Evolutionary conservation across 2,329 filamentous ascomycete genomes (phyloP), one percentile per base, ranked within the genome.

Genomic region (Xylaria sp.): DNA sequence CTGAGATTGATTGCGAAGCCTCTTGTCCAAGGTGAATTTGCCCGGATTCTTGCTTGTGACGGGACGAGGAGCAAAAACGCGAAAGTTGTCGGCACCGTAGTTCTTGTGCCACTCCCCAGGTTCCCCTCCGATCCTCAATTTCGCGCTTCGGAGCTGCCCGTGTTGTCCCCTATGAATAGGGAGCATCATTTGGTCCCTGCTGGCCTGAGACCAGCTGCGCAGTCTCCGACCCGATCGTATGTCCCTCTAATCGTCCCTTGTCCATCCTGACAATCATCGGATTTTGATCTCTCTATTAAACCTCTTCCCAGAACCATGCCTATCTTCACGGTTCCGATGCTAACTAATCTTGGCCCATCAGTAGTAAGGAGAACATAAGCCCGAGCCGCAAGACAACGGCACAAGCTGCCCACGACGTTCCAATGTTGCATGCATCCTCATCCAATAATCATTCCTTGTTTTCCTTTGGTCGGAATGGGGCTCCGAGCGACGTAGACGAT

Each of bases 381-480:
- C 76, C 74, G 50, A 64, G 69, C 45, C 71, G 72, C 61, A 72
- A 73, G 63, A 66, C 68, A 34, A 64, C 73, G 65, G 73, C 75
- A 68, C 77, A 80, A 70, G 75, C 78, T 70, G 70, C 76, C 75
- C 76, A 84, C 80, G 82, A 78, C 76, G 59, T 59, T 24, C 84
- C 86, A 79, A 90, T 90, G 85, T 85, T 90, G 75, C 87, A 86
- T 81, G 85, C 88, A 68, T 85, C 88, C 39, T 82, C 87, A 59
- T 85, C 85, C 74, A 89, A 85, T 79, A 89, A 88, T 74, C 88
- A 88, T 78, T 86, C 88, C 64, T 82, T 90, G 61, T 89, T 90
- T 79, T 87, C 88, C 70, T 89, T 90, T 75, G 85, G 87, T 74
- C 80, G 81, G 75, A 85, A 88, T 85, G 84, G 83, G 77, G 81